A percentile compares a stretch with the other conserved stretches of the same genome.
Evolutionary conservation across 192 early-diverging fungal species (phyloP).

Genomic region (Rhizophagus prolifer): DNA sequence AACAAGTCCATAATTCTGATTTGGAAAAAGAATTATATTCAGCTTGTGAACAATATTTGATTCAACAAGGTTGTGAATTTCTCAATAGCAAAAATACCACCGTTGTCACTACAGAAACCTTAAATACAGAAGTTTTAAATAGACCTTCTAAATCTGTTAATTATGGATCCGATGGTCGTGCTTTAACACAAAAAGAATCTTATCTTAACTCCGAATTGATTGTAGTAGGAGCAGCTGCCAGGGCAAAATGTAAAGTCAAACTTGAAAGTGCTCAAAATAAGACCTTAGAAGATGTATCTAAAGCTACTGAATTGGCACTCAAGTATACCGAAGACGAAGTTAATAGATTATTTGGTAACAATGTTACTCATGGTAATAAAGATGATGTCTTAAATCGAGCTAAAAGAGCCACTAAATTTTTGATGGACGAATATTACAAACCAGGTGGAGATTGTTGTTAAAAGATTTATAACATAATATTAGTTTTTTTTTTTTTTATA

Average conservation of each 20-base stretch:
- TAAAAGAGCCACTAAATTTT: neutral
- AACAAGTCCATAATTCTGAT: neutral
- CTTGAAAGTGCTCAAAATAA: neutral
- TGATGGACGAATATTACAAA: constrained; percentile 18
- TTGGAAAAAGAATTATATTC: constrained; percentile 16
- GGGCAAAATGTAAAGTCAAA: neutral
- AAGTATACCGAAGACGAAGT: constrained; percentile 11
- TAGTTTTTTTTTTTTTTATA: too few relatives aligned
- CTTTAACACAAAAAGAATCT: neutral
- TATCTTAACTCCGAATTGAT: constrained; percentile 20
- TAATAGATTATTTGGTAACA: constrained; percentile 8
- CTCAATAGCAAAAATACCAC: neutral
- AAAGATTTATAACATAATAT: too few relatives aligned
- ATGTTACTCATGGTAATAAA: constrained; percentile 19
- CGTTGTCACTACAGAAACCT: too few relatives aligned
- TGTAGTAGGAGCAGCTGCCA: neutral
- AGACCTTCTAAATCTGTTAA: neutral
- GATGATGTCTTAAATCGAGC: constrained; percentile 9
- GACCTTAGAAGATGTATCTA: neutral
- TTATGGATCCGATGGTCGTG: neutral
- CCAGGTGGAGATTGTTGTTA: neutral
- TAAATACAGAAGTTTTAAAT: neutral
- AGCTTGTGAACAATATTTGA: constrained; percentile 9
- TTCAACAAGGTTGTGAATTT: neutral
- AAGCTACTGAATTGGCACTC: neutral